Evolutionary conservation across 2,329 filamentous ascomycete species (phyloP).

Genomic region (Cladosporium sphaerospermum): DNA sequence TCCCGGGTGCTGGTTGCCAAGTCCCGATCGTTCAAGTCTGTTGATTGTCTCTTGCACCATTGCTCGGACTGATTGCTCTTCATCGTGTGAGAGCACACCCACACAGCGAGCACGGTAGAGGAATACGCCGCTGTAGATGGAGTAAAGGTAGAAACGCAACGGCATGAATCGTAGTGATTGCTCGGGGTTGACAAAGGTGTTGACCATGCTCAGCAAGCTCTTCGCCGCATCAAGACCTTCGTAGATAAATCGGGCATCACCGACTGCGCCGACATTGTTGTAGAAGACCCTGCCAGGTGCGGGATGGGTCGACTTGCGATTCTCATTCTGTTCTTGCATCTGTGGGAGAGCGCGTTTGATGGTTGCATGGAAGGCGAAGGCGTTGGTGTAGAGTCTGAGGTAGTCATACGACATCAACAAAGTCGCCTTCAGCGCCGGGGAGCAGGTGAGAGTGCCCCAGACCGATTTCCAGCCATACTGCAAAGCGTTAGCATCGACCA

Average conservation of each 20-base stretch:
- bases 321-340: constrained; percentile 23
- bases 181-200: constrained; percentile 45
- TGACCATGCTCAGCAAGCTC: constrained; percentile 44
- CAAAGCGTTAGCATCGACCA: neutral
- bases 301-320: constrained; percentile 13
- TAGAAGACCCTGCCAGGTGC: constrained; percentile 34
- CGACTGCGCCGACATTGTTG: constrained; percentile 44
- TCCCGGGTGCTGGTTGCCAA: constrained; percentile 42
- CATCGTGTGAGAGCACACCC: constrained; percentile 42
- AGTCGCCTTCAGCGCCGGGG: constrained; percentile 59
- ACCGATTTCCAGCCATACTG: constrained; percentile 61
- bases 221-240: constrained; percentile 46
- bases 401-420: constrained; percentile 67
- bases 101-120: constrained; percentile 44
- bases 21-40: constrained; percentile 39
- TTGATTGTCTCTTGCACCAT: constrained; percentile 43
- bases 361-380: constrained; percentile 69
- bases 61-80: constrained; percentile 40
- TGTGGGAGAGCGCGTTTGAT: constrained; percentile 42
- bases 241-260: constrained; percentile 46
- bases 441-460: constrained; percentile 62
- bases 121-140: constrained; percentile 45
- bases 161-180: constrained; percentile 44
- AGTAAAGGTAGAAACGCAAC: constrained; percentile 43
- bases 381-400: constrained; percentile 65